phyloP scores from a whole-genome alignment of 495 filamentous ascomycete species.

The Talaromyces trachyspermus region DNA sequence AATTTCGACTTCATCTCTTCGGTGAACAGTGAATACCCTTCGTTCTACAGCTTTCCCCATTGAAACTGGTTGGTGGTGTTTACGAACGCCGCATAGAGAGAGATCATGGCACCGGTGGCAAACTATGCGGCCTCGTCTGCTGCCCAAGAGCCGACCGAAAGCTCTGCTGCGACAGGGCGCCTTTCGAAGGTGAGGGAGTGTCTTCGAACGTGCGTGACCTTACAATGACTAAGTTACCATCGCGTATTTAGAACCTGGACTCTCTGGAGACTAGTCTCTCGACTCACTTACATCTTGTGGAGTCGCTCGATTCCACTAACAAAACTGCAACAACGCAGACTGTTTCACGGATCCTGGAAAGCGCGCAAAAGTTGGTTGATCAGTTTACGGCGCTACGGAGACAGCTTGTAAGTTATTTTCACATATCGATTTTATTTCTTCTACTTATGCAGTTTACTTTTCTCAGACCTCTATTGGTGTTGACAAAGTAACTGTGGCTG shows the following conservation, averaged over 20 bases:
- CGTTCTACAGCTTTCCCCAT: no score
- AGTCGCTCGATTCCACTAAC: slow-evolving; percentile 17
- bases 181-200: neutral
- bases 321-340: slow-evolving; percentile 12
- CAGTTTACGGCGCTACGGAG: slow-evolving; percentile 28
- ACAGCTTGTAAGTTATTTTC: slow-evolving; percentile 23
- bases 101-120: neutral
- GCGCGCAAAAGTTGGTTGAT: slow-evolving; percentile 27
- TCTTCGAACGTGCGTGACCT: neutral
- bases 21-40: no score
- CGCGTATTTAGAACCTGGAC: neutral
- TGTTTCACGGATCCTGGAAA: slow-evolving; percentile 29
- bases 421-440: neutral
- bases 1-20: slow-evolving; percentile 3
- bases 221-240: neutral
- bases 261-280: slow-evolving; percentile 25
- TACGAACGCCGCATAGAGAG: no score
- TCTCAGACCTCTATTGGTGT: neutral
- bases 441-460: neutral
- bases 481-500: neutral
- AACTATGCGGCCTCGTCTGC: neutral
- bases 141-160: neutral
- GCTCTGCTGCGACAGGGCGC: no score
- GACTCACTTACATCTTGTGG: slow-evolving; percentile 29
- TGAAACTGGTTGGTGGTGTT: no score